Base-by-base conservation (phyloP, 306 rosid species). In the Dryas alaskensis region DNA sequence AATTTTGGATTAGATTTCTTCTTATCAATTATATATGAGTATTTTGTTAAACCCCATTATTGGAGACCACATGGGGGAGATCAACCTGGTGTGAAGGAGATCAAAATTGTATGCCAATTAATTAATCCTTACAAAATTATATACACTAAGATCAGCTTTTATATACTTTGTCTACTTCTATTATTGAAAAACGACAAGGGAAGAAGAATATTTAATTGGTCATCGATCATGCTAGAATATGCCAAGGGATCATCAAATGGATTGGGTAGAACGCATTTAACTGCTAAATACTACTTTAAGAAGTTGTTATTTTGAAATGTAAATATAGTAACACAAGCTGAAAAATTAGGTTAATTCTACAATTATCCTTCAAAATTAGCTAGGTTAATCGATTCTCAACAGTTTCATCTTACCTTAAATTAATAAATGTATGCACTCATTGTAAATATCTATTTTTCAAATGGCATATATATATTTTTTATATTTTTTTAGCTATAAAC, bases 31-130 rank as follows among this genome's bases (percentile, higher is more conserved):
- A 13, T 10, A 27, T 31, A 14, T 10, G 31, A 39, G 55, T 77
- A 47, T 43, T 72, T 37, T 59, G 63, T 72, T 81, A 22, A 72
- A 57, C 81, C 73, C 69, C 74, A 85, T 83, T 73, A 80, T 87
- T 70, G 86, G 88, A 54, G 79, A 64, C 79, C 90, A 81, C 87
- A 73, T 75, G 91, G 78, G 73, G 63, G 66, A 63, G 45, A 75
- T 19, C 81, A 83, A 70, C 22, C 0, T 22, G 22, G 22, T 22
- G 22, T 0, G 22, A 22, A 22, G 63, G 66, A 63, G 45, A 75
- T 31, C 81, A 83, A 70, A 60, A 25, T 54, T 49, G 73, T 52
- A 52, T 37, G 37, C 16, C 73, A 40, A 31, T 31, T 31, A 31
- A 31, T 31, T 31, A 69, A 69, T 69, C 50, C 62, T 13, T 27